phyloP scores from a whole-genome alignment of 176 grass and related monocot species.

The Poa annua region DNA sequence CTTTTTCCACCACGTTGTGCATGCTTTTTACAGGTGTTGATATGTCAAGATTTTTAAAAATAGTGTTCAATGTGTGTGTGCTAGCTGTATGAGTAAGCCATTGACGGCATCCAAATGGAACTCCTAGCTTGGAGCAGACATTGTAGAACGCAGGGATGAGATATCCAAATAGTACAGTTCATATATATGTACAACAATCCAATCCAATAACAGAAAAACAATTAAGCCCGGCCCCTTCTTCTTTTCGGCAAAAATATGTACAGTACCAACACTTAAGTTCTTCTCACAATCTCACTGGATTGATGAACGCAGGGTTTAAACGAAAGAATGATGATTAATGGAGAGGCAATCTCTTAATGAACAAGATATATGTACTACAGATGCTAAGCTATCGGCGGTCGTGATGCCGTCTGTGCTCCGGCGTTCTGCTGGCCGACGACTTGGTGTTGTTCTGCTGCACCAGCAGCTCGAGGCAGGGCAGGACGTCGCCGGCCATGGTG shows the following conservation, averaged over 20 bases:
- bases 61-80: too few species aligned
- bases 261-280: not conserved
- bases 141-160: not conserved
- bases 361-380: not conserved
- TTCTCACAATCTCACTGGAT: not conserved
- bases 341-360: not conserved
- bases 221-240: too few species aligned
- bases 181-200: not conserved
- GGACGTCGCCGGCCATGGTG: slow-evolving; percentile 57
- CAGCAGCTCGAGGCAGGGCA: slow-evolving; percentile 54
- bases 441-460: slow-evolving; percentile 33
- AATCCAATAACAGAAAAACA: not conserved
- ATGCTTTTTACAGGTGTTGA: not conserved
- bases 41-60: not conserved
- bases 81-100: not conserved
- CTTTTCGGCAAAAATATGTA: too few species aligned
- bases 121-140: not conserved
- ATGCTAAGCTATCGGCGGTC: slow-evolving; percentile 1
- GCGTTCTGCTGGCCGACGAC: not conserved
- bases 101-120: not conserved
- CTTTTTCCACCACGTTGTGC: too few species aligned
- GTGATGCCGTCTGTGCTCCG: not conserved
- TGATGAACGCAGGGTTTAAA: not conserved
- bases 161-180: not conserved
- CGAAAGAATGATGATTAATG: not conserved